Base-by-base conservation (phyloP, 129 eudicot species). In the Silybum marianum region DNA sequence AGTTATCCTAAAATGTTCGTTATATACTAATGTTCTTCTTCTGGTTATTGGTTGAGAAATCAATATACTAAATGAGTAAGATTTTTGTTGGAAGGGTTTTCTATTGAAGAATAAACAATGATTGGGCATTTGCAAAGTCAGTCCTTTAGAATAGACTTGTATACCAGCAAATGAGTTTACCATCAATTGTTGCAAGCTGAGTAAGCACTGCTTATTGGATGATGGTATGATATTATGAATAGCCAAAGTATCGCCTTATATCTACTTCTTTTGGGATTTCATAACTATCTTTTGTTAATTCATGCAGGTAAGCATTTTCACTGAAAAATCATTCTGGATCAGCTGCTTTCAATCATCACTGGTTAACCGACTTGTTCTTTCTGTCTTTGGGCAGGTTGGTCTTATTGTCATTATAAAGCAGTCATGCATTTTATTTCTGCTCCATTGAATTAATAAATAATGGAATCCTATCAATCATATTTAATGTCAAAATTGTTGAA, bases 271-370 rank as follows among this genome's bases (percentile, higher is more conserved):
- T 14, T 40, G 46, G 71, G 67, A 66, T 38, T 54, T 19, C 65
- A 36, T 76, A 48, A 71, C 73, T 30, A 58, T 13, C n/a, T 19
- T 39, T 69, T 19, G 68, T 58, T 16, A 21, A 69, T 71, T 69
- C 65, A 42, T 88, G 86, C 88, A 96, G 99, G 89, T 96, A 48
- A 83, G 88, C 83, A 96, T 96, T 79, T 96, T 93, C 74, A 91
- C 99, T 11, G 98, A 96, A 79, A 98, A 96, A 85, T 69, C 97
- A 98, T 69, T 95, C 98, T 62, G 99, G 97, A 87, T 96, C 99
- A 80, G 99, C 98, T 87, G 99, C 99, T 86, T 86, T 19, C 84
- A 93, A 68, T 96, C 99, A 78, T 88, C 95, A 71, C 97, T 96
- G 75, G 90, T 96, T 78, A 96, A 93, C 89, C 87, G 99, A 73